Percentiles rank a stretch among this genome's conserved stretches.
Evolutionary conservation across 441 rosid genomes (phyloP).

Genomic region (Isatis lusitanica): DNA sequence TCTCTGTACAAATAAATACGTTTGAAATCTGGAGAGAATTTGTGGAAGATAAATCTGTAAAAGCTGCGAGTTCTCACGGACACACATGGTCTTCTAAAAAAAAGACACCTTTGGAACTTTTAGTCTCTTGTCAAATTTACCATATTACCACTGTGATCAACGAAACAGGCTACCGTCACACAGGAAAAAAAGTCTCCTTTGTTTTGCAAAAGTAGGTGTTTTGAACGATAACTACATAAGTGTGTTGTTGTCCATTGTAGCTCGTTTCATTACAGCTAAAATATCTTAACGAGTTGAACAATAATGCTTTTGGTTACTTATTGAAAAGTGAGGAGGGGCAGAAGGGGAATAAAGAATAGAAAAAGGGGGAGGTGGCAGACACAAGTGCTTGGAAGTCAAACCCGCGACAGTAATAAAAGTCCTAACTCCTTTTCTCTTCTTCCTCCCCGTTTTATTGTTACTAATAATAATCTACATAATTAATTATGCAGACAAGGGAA

Average conservation of each 20-base stretch:
- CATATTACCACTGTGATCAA: constrained; percentile 9
- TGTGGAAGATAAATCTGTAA: constrained; percentile 36
- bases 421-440: constrained; percentile 1
- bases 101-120: background rate
- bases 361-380: constrained; percentile 45
- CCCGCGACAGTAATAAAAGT: constrained; percentile 1
- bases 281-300: background rate
- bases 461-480: background rate
- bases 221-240: too few species aligned
- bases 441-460: background rate
- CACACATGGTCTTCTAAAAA: background rate
- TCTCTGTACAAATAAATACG: background rate
- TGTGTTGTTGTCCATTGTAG: too few species aligned
- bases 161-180: background rate
- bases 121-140: constrained; percentile 3
- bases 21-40: background rate
- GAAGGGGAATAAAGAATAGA: background rate
- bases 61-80: constrained; percentile 38
- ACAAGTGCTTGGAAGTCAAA: constrained; percentile 31
- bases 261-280: background rate
- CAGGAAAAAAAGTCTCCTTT: background rate
- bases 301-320: background rate
- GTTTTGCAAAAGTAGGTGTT: too few species aligned
- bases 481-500: background rate
- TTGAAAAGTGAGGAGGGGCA: background rate